phyloP scores from a whole-genome alignment of 495 filamentous ascomycete genomes.

The Cercophora samala region DNA sequence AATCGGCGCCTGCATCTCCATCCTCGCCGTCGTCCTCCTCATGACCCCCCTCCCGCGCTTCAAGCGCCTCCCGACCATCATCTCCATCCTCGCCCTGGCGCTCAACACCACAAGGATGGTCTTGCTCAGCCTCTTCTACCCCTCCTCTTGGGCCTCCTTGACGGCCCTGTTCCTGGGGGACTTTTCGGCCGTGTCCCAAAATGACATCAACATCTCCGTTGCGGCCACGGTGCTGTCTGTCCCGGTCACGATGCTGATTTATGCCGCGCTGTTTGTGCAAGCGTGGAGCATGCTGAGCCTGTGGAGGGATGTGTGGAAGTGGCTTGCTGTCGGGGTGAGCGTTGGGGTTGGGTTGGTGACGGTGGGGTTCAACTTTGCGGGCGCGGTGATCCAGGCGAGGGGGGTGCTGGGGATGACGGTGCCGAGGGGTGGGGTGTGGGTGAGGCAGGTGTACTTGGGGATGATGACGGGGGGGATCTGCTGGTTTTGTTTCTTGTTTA shows the following conservation, averaged over 20 bases:
- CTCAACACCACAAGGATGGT: conserved; percentile 60
- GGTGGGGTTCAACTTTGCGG: conserved; percentile 58
- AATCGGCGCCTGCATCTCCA: conserved; percentile 67
- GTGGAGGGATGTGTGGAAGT: conserved; percentile 39
- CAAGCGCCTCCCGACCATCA: conserved; percentile 20
- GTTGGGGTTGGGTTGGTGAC: conserved; percentile 51
- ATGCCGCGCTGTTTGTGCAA: conserved; percentile 70
- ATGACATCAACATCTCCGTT: conserved; percentile 51
- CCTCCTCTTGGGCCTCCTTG: conserved; percentile 53
- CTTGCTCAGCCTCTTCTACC: conserved; percentile 57
- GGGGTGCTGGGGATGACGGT: conserved; percentile 41
- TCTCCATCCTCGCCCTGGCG: conserved; percentile 32
- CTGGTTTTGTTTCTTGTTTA: conserved; percentile 73
- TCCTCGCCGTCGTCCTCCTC: conserved; percentile 59
- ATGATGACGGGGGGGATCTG: conserved; percentile 63
- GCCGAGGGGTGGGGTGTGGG: conserved; percentile 29
- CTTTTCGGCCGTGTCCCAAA: conserved; percentile 45
- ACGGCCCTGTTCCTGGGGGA: conserved; percentile 61
- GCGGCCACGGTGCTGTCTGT: conserved; percentile 52
- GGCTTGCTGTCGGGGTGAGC: conserved; percentile 48
- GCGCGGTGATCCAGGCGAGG: conserved; percentile 55
- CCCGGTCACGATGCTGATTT: conserved; percentile 58
- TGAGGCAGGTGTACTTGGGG: conserved; percentile 53
- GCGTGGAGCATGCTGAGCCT: conserved; percentile 59
- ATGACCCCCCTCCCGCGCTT: conserved; percentile 33